Base-by-base conservation (phyloP, 2,329 filamentous ascomycete genomes). In the Alternaria dauci region DNA sequence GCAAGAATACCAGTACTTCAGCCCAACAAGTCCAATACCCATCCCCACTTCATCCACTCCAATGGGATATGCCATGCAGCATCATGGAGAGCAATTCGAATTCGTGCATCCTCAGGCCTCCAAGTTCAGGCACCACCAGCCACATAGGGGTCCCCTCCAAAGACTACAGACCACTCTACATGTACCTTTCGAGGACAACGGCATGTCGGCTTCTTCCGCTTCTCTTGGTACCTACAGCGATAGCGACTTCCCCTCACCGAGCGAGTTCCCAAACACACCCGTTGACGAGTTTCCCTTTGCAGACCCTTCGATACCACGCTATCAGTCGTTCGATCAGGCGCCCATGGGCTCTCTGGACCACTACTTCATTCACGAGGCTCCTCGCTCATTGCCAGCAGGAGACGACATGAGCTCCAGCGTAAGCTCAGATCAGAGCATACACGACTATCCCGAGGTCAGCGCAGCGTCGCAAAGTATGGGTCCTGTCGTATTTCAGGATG, bases 151-250 rank as follows among this genome's bases (percentile, higher is more conserved):
- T 43, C 77, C 81, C 20, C 71, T 82, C 42, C 80, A 82, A 55
- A 73, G 79, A 62, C 70, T 83, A 28, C 80, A 81, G 25, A 82
- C 81, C 7, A 72, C 79, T 8, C 67, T 82, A 28, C 70, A 76
- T 16, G 66, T 76, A 16, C 76, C 78, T 16, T 81, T 77, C 57
- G 81, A 82, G 48, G 79, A 80, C 12, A 71, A 74, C 39, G 74
- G 75, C 12, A 70, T 81, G 39, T 83, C 82, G 25, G 76, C 78
- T 20, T 83, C 82, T 5, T 80, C 80, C 8, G 80, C 80, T 50
- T 82, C 82, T 7, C 69, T 82, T 23, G 80, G 79, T 52, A 82
- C 81, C 16, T 84, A 81, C 67, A 79, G 80, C 55, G 81, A 83
- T 58, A 80, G 80, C 55, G 82, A 83, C 61, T 83, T 80, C 58